Evolutionary conservation across 176 grass and related monocot genomes (phyloP).

Genomic region (Eremochloa ophiuroides): DNA sequence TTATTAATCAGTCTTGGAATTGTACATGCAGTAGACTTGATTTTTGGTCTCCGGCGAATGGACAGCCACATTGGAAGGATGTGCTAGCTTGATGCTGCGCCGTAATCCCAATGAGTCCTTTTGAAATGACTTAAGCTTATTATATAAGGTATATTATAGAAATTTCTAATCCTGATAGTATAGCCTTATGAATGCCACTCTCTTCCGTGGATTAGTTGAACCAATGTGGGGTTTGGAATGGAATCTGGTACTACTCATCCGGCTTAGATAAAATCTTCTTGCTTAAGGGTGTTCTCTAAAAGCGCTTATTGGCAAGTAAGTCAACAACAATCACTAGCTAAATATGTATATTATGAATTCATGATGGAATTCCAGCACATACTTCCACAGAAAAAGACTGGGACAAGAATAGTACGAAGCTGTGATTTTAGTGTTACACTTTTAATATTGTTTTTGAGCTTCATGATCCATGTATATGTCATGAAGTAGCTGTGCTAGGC

Average conservation of each 20-base stretch:
- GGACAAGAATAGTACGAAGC: not conserved
- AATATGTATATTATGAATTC: not conserved
- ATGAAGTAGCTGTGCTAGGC: not conserved
- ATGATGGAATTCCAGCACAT: not conserved
- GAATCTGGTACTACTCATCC: conserved; percentile 3
- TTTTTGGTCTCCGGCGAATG: not conserved
- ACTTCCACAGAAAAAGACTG: not conserved
- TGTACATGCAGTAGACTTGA: not conserved
- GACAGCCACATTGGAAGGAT: conserved; percentile 10
- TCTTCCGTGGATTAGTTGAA: not conserved
- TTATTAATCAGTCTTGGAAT: not conserved
- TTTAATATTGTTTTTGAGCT: not conserved
- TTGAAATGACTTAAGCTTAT: not conserved
- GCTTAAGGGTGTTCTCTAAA: not conserved
- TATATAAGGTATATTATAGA: not conserved
- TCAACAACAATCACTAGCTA: not conserved
- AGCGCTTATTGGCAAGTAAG: not conserved
- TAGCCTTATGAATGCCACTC: not conserved
- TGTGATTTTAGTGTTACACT: not conserved
- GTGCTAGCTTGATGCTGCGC: not conserved
- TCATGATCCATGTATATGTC: not conserved
- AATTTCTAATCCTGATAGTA: not conserved
- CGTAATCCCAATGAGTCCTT: not conserved
- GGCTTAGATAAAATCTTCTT: not conserved
- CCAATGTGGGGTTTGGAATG: not conserved